These are phyloP conservation scores for Ascochyta lentis DNA, from an alignment of 2,329 filamentous ascomycete genomes.

Conservation along the genomic window DNA sequence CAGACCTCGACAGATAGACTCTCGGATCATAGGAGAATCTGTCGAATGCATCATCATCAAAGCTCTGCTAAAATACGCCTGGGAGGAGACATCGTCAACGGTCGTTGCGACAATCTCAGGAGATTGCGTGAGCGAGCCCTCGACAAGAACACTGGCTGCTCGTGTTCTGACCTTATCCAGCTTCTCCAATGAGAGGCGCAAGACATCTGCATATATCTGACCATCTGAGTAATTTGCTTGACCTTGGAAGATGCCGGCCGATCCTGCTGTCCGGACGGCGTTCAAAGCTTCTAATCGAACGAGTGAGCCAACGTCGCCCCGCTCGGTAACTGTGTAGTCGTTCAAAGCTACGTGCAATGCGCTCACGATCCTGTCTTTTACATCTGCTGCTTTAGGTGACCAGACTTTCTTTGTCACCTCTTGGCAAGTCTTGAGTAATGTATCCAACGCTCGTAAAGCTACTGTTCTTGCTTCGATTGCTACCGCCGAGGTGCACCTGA, in stretches of 20 bases:
- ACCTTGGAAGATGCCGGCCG: constrained; percentile 23
- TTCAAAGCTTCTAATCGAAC: constrained; percentile 81
- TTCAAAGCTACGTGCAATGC: constrained; percentile 64
- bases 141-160: constrained; percentile 34
- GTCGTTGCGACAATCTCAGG: constrained; percentile 15
- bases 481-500: constrained; percentile 44
- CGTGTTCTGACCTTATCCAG: constrained; percentile 77
- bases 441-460: constrained; percentile 49
- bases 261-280: constrained; percentile 61
- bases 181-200: constrained; percentile 84
- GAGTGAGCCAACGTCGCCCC: constrained; percentile 88
- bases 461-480: constrained; percentile 56
- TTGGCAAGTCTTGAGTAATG: constrained; percentile 37
- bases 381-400: constrained; percentile 16
- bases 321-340: constrained; percentile 88
- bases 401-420: background rate
- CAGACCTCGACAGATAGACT: constrained; percentile 68
- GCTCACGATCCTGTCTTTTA: constrained; percentile 32
- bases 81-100: constrained; percentile 60
- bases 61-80: constrained; percentile 64
- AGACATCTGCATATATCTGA: constrained; percentile 50
- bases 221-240: constrained; percentile 20
- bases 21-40: constrained; percentile 20
- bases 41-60: constrained; percentile 45
- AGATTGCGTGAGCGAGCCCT: constrained; percentile 4